phyloP scores from a whole-genome alignment of 345 rosid species.

The Viola odorata region DNA sequence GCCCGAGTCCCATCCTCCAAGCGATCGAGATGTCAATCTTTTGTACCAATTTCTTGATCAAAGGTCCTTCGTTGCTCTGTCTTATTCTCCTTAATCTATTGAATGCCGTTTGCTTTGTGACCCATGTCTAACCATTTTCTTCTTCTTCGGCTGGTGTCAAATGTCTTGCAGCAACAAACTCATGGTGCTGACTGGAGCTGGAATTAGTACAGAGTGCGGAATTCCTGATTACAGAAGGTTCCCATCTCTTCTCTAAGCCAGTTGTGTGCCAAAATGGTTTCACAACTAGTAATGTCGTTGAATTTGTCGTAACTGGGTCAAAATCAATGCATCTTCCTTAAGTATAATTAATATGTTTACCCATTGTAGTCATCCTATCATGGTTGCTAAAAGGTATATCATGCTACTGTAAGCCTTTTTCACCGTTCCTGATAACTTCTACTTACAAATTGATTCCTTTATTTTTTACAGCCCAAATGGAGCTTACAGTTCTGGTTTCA shows the following conservation, averaged over 20 bases:
- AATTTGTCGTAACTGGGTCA: no score
- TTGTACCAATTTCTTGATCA: conserved; percentile 59
- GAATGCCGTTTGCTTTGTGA: background rate
- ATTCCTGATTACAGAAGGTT: conserved; percentile 98
- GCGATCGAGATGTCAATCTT: conserved; percentile 41
- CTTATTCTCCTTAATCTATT: background rate
- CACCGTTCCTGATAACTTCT: no score
- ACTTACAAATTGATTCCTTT: background rate
- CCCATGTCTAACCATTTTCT: background rate
- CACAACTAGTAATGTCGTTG: no score
- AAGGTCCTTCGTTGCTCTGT: conserved; percentile 37
- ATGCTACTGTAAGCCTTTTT: no score
- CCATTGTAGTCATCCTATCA: no score
- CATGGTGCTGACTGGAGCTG: conserved; percentile 83
- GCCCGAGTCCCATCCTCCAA: conserved; percentile 85
- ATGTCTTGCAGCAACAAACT: conserved; percentile 53
- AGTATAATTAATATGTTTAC: no score
- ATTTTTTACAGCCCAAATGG: conserved; percentile 77
- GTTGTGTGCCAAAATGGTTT: no score
- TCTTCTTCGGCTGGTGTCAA: background rate
- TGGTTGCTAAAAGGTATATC: no score
- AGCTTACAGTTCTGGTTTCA: conserved; percentile 95
- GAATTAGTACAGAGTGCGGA: conserved; percentile 88
- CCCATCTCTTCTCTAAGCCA: background rate
- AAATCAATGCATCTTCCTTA: no score